A percentile compares a stretch with the other conserved stretches of the same genome.
phyloP scores from a whole-genome alignment of 2,329 filamentous ascomycete genomes.

The Trichoderma simmonsii region DNA sequence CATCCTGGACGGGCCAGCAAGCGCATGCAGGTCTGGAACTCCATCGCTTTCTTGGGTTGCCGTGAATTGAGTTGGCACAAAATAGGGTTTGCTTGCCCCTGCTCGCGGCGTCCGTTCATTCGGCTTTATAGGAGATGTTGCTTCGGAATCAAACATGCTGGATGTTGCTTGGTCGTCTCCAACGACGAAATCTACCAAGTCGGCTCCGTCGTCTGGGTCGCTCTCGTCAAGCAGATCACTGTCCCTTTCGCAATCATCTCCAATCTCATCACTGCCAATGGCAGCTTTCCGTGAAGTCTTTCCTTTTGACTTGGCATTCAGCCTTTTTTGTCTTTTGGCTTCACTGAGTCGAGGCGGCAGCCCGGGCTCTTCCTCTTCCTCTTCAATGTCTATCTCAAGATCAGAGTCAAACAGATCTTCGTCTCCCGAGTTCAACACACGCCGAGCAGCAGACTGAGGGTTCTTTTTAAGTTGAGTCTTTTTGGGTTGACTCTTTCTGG shows the following conservation, averaged over 20 bases:
- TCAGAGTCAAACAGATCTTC: conserved; percentile 24
- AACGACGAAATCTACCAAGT: conserved; percentile 57
- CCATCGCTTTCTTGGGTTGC: conserved; percentile 43
- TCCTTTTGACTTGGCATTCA: conserved; percentile 25
- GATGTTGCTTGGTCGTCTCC: conserved; percentile 43
- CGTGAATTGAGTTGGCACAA: conserved; percentile 37
- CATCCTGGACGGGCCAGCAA: conserved; percentile 21
- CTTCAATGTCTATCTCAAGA: conserved; percentile 16
- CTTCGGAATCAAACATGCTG: conserved; percentile 34
- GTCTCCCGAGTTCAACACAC: conserved; percentile 15
- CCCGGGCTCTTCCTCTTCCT: conserved; percentile 17
- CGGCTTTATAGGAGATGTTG: conserved; percentile 28
- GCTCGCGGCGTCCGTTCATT: conserved; percentile 22
- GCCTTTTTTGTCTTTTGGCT: conserved; percentile 22
- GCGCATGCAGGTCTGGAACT: conserved; percentile 35
- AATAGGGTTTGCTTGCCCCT: conserved; percentile 33
- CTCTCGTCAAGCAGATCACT: conserved; percentile 46
- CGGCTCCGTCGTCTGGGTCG: conserved; percentile 47
- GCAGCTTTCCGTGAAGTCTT: conserved; percentile 27
- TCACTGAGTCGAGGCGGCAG: conserved; percentile 3
- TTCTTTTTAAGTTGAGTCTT: not conserved
- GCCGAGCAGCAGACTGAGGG: not conserved
- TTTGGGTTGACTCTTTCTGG: not conserved
- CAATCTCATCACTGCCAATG: conserved; percentile 46
- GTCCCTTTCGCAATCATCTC: conserved; percentile 51